A percentile compares a stretch with the other conserved stretches of the same genome.
Evolutionary conservation across 225 moss, liverwort and hornwort species (phyloP).

Genomic region (Climacium dendroides): DNA sequence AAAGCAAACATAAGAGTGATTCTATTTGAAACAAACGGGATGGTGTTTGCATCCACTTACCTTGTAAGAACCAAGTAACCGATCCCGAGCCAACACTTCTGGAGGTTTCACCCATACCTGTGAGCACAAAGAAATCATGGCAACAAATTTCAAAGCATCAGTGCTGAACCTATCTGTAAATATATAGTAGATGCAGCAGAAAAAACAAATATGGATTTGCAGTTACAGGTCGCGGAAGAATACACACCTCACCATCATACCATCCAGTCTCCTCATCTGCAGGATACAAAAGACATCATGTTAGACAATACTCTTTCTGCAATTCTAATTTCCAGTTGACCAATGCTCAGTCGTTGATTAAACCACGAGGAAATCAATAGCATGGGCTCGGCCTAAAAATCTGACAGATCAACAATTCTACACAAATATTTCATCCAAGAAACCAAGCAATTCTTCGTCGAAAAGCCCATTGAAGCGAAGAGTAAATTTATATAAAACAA

Average conservation of each 20-base stretch:
- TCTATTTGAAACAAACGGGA: neutral
- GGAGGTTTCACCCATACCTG: slow-evolving; percentile 97
- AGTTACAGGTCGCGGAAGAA: neutral
- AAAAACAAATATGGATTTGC: neutral
- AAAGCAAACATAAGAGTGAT: neutral
- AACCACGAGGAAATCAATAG: neutral
- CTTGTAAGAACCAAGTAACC: slow-evolving; percentile 88
- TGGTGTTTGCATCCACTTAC: slow-evolving; percentile 4
- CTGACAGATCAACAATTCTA: neutral
- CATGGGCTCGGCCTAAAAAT: neutral
- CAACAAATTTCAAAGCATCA: neutral
- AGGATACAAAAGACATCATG: neutral
- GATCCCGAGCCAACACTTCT: slow-evolving; percentile 93
- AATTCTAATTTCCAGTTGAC: neutral
- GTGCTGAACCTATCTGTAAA: neutral
- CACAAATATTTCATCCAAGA: neutral
- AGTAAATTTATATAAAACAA: neutral
- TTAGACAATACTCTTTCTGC: neutral
- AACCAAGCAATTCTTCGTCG: neutral
- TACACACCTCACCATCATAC: slow-evolving; percentile 93
- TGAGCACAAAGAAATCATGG: neutral
- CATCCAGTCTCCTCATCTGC: slow-evolving; percentile 99
- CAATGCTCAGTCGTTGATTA: neutral
- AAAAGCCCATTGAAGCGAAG: neutral
- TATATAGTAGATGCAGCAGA: neutral